These are phyloP conservation scores for Calycina marina DNA, from an alignment of 2,329 filamentous ascomycete genomes.

Conservation along the genomic window DNA sequence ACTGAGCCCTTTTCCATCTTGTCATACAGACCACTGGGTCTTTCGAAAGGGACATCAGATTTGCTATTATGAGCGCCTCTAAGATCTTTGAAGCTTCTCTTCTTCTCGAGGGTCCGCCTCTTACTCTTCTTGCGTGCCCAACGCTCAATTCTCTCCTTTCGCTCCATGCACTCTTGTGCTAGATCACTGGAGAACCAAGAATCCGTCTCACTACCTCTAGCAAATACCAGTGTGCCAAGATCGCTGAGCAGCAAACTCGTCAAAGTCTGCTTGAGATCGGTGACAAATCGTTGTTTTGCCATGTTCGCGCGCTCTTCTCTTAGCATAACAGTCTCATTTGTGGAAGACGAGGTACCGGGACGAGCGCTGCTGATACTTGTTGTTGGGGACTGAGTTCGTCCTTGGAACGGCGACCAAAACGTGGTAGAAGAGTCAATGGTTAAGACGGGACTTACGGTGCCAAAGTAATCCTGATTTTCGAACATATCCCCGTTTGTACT, in stretches of 20 bases:
- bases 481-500: conserved; percentile 48
- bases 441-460: conserved; percentile 50
- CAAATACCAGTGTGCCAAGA: conserved; percentile 70
- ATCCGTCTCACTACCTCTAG: conserved; percentile 81
- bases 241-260: conserved; percentile 81
- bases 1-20: conserved; percentile 15
- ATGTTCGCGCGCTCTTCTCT: conserved; percentile 38
- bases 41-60: conserved; percentile 12
- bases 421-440: conserved; percentile 64
- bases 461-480: conserved; percentile 58
- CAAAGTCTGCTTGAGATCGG: conserved; percentile 62
- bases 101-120: conserved; percentile 41
- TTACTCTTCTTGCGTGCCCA: conserved; percentile 30
- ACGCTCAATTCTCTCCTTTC: conserved; percentile 32
- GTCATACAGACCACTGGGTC: conserved; percentile 11
- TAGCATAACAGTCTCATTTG: conserved; percentile 50
- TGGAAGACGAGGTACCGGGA: conserved; percentile 52
- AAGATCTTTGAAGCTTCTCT: conserved; percentile 53
- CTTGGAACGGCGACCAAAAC: conserved; percentile 80
- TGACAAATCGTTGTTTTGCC: conserved; percentile 66
- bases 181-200: conserved; percentile 60
- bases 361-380: conserved; percentile 47
- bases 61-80: conserved; percentile 32
- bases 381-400: conserved; percentile 45
- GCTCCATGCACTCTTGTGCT: conserved; percentile 49